Percentiles rank a stretch among this genome's conserved stretches.
These are phyloP conservation scores for Phytophthora rubi DNA, from an alignment of 352 stramenopile species.

Conservation along the genomic window DNA sequence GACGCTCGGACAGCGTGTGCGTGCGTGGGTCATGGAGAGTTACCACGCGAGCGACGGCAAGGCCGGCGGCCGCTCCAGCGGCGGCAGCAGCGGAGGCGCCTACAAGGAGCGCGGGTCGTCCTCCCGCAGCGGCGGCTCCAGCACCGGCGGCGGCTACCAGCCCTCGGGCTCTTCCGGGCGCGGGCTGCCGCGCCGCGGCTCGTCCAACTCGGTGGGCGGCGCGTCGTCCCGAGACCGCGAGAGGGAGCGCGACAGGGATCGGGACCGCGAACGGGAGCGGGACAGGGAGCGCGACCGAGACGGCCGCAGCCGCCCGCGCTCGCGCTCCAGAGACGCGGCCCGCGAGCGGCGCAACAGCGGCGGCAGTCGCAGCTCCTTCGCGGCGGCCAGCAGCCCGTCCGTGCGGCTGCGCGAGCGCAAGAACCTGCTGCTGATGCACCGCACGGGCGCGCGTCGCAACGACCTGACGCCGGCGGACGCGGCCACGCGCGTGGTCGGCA, in stretches of 20 bases:
- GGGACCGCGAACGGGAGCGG: conserved; percentile 43
- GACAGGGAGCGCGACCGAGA: conserved; percentile 43
- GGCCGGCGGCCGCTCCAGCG: conserved; percentile 17
- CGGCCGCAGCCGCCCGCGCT: conserved; percentile 41
- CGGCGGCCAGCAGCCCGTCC: conserved; percentile 51
- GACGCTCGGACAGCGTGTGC: conserved; percentile 1
- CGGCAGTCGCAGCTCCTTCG: conserved; percentile 52
- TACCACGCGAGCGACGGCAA: conserved; percentile 41
- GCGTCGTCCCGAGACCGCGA: conserved; percentile 43
- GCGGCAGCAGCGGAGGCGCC: conserved; percentile 6
- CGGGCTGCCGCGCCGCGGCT: conserved; percentile 57
- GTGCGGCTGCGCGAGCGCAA: conserved; percentile 70
- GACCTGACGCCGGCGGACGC: conserved; percentile 58
- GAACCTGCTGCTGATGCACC: conserved; percentile 82
- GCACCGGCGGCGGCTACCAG: conserved; percentile 28
- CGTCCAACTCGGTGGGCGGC: conserved; percentile 39
- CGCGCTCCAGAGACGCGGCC: conserved; percentile 46
- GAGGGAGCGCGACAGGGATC: conserved; percentile 42
- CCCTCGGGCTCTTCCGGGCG: conserved; percentile 24
- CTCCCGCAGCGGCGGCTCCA: conserved; percentile 2
- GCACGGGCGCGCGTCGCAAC: conserved; percentile 51
- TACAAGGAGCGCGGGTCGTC: conserved; percentile 42
- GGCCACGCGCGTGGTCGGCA: conserved; percentile 63
- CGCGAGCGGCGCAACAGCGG: conserved; percentile 31
- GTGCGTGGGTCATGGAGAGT: conserved; percentile 34